Conservation (phyloP, 352 stramenopile species). For the Discostella stelligera region DNA sequence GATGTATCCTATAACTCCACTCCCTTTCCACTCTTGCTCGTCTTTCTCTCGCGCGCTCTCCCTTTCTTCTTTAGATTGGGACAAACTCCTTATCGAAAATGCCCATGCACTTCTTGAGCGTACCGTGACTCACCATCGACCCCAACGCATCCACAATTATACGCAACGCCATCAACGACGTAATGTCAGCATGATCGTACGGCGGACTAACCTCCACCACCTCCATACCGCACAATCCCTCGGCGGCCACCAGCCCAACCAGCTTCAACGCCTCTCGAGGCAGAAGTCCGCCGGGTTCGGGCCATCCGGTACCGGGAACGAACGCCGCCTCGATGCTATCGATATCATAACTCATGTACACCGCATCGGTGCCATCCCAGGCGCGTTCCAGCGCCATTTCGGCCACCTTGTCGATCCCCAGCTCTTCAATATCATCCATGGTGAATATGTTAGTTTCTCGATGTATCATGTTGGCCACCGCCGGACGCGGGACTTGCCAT, state of each 20-base stretch:
- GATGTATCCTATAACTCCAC: not conserved
- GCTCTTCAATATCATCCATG: conserved; percentile 82
- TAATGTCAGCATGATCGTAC: conserved; percentile 83
- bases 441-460: conserved; percentile 83
- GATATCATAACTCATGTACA: conserved; percentile 84
- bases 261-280: conserved; percentile 81
- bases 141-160: conserved; percentile 80
- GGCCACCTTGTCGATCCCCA: conserved; percentile 81
- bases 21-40: not conserved
- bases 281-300: conserved; percentile 77
- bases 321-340: conserved; percentile 82
- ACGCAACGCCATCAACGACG: conserved; percentile 71
- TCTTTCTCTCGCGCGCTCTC: not conserved
- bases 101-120: conserved; percentile 71
- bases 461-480: conserved; percentile 78
- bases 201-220: conserved; percentile 79
- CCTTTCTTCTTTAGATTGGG: conserved; percentile 58
- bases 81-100: conserved; percentile 82
- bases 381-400: conserved; percentile 81
- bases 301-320: conserved; percentile 77
- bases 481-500: conserved; percentile 78
- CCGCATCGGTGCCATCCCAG: conserved; percentile 80
- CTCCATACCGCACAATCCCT: conserved; percentile 82
- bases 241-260: conserved; percentile 69
- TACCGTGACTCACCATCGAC: conserved; percentile 76